These are phyloP conservation scores for Chlorella ohadii DNA, from an alignment of 139 green algal species.

Conservation along the genomic window DNA sequence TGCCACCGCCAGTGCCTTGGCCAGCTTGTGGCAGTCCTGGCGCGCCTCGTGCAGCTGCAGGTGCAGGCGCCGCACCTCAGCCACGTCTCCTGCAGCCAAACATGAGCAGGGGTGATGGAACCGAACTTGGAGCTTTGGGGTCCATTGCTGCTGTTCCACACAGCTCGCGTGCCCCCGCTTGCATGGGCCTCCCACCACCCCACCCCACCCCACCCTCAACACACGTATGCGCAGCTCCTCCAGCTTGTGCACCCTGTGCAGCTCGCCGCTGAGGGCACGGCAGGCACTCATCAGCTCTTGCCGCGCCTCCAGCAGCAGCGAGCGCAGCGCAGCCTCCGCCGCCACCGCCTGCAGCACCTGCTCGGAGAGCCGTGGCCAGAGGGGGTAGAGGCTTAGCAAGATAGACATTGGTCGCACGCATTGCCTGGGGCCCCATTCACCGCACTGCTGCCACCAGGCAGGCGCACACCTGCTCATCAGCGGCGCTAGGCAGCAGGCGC, in stretches of 20 bases:
- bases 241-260: conserved; percentile 26
- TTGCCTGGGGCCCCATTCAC: no score
- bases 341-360: conserved; percentile 21
- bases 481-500: conserved; percentile 2
- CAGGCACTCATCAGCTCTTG: conserved; percentile 23
- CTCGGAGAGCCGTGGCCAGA: background rate
- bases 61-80: conserved; percentile 24
- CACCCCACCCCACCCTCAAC: background rate
- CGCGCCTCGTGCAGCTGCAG: background rate
- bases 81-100: conserved; percentile 20
- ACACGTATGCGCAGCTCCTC: conserved; percentile 14
- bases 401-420: no score
- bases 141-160: no score
- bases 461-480: background rate
- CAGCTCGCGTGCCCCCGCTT: no score
- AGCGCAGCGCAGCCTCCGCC: conserved; percentile 13
- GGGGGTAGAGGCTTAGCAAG: no score
- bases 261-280: conserved; percentile 6
- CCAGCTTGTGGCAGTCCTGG: background rate
- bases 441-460: no score
- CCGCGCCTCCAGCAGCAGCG: conserved; percentile 13
- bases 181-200: no score
- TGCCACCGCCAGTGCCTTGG: background rate
- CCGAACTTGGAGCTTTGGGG: no score
- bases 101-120: no score